Evolutionary conservation across 139 green algal genomes (phyloP).

Genomic region (Micromonas commoda): DNA sequence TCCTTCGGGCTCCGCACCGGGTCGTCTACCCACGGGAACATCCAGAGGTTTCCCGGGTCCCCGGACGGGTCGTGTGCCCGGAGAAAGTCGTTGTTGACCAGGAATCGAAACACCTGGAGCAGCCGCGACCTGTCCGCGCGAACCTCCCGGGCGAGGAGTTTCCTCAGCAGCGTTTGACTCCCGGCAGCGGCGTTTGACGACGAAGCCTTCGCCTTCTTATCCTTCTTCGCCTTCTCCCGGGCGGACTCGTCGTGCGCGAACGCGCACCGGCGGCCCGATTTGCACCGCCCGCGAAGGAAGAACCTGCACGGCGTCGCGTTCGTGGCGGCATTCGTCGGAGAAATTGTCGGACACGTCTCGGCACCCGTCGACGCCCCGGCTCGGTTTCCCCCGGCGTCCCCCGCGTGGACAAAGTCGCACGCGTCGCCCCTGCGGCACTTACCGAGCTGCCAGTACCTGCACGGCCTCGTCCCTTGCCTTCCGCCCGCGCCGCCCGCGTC

Average conservation of each 20-base stretch:
- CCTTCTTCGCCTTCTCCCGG: neutral
- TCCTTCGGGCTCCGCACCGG: neutral
- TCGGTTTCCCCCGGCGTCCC: too few relatives aligned
- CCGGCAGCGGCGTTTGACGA: neutral
- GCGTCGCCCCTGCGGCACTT: too few relatives aligned
- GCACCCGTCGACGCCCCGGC: too few relatives aligned
- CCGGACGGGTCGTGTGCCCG: constrained; percentile 20
- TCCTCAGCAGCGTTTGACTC: constrained; percentile 52
- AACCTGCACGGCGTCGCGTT: neutral
- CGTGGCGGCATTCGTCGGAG: neutral
- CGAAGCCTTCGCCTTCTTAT: neutral
- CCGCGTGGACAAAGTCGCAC: too few relatives aligned
- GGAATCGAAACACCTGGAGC: constrained; percentile 51
- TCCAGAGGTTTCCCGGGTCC: neutral
- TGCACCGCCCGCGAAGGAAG: neutral
- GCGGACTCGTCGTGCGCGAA: neutral
- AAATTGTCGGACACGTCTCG: neutral
- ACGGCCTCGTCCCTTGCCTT: too few relatives aligned
- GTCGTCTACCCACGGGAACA: constrained; percentile 16
- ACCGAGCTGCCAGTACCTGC: too few relatives aligned
- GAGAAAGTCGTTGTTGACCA: constrained; percentile 51
- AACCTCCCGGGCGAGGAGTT: constrained; percentile 51
- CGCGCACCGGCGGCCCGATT: neutral
- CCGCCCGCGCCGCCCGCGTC: too few relatives aligned
- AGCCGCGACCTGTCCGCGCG: constrained; percentile 39